Conservation (phyloP, 2,329 filamentous ascomycete genomes). For the Aspergillus transmontanensis region DNA sequence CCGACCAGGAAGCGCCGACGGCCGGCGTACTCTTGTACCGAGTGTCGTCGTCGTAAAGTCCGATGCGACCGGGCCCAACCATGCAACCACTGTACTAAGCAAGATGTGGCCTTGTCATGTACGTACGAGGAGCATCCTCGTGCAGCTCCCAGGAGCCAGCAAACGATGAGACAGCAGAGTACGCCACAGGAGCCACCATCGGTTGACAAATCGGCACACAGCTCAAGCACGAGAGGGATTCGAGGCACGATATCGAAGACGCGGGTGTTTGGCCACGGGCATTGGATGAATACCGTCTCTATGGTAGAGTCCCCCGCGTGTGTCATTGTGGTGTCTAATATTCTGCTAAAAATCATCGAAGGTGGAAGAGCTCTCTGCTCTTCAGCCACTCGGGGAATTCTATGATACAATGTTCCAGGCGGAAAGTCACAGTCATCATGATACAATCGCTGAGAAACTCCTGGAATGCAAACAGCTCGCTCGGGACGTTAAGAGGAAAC, state of each 20-base stretch:
- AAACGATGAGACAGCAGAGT: not conserved
- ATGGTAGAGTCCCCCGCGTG: constrained; percentile 14
- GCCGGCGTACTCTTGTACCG: constrained; percentile 27
- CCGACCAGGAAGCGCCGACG: not conserved
- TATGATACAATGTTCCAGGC: constrained; percentile 1
- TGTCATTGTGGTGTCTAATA: not conserved
- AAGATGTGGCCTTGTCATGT: constrained; percentile 16
- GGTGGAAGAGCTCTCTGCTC: constrained; percentile 2
- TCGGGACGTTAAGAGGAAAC: constrained; percentile 21
- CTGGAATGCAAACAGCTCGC: constrained; percentile 28
- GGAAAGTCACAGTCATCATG: not conserved
- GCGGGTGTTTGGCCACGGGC: constrained; percentile 26
- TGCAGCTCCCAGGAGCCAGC: not conserved
- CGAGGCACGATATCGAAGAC: constrained; percentile 27
- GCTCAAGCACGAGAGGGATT: constrained; percentile 4
- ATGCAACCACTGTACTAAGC: constrained; percentile 25
- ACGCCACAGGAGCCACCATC: not conserved
- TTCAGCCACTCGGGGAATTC: constrained; percentile 13
- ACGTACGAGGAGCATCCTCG: constrained; percentile 13
- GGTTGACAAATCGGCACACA: not conserved
- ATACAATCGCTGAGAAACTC: constrained; percentile 11
- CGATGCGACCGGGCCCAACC: constrained; percentile 31
- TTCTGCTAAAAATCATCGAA: not conserved
- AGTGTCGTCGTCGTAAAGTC: constrained; percentile 36
- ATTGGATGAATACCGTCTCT: constrained; percentile 27